These are phyloP conservation scores for Polyporus tsugae DNA, from an alignment of 1,284 basidiomycete genomes.

Conservation along the genomic window DNA sequence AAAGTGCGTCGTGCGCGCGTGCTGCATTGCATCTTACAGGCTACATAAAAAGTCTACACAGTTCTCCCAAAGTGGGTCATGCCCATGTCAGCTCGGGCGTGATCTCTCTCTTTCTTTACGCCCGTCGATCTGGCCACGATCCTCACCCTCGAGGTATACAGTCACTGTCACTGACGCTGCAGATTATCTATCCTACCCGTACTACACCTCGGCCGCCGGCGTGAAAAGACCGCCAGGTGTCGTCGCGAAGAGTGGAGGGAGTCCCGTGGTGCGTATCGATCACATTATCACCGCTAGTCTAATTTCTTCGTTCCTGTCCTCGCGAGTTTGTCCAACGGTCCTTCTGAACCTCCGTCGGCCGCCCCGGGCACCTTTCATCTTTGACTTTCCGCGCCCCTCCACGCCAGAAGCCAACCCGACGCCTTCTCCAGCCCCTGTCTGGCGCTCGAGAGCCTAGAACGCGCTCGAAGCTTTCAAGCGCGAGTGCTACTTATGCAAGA, in stretches of 20 bases:
- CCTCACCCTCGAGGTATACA: not conserved
- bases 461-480: constrained; percentile 2
- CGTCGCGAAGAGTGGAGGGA: not conserved
- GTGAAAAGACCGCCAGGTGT: not conserved
- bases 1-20: not conserved
- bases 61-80: not conserved
- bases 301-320: not conserved
- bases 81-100: not conserved
- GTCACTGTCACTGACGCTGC: not conserved
- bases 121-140: not conserved
- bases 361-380: not conserved
- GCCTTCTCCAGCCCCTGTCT: not conserved
- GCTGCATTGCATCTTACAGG: not conserved
- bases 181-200: not conserved
- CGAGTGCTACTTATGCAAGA: not conserved
- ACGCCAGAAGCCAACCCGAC: not conserved
- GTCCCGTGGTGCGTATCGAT: not conserved
- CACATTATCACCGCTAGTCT: not conserved
- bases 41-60: not conserved
- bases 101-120: too few relatives aligned
- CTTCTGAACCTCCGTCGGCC: not conserved
- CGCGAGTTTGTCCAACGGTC: not conserved
- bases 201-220: not conserved
- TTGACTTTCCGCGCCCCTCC: not conserved
- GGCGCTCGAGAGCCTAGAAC: not conserved